Evolutionary conservation across 1,139 yeast genomes (phyloP).

Genomic region (Suhomyces coccinellae): DNA sequence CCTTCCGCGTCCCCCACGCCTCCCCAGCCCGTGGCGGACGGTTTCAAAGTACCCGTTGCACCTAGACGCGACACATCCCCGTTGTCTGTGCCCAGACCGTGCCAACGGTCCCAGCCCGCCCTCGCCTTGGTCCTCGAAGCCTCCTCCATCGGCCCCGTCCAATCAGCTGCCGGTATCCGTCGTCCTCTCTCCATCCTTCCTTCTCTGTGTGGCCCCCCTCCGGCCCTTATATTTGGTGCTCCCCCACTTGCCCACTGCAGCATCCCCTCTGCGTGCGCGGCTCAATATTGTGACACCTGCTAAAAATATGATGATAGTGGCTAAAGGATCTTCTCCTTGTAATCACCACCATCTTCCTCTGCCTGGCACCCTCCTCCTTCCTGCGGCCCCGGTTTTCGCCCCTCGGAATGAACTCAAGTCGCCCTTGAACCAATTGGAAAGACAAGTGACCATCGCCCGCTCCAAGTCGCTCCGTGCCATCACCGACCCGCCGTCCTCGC

Average conservation of each 20-base stretch:
- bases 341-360: conserved; percentile 1
- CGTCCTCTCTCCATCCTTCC: no score
- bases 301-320: conserved; percentile 11
- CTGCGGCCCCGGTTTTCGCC: conserved; percentile 1
- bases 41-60: no score
- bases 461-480: conserved; percentile 11
- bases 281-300: conserved; percentile 7
- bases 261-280: conserved; percentile 5
- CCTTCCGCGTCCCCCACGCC: no score
- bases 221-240: no score
- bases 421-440: conserved; percentile 17
- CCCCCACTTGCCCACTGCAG: background rate
- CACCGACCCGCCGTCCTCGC: conserved; percentile 1
- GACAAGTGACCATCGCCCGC: conserved; percentile 17
- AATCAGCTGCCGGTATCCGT: no score
- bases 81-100: no score
- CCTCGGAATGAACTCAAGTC: conserved; percentile 11
- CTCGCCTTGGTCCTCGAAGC: no score
- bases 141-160: no score
- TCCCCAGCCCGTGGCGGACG: no score
- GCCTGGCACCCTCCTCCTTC: background rate
- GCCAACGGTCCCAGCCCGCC: no score
- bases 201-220: no score
- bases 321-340: conserved; percentile 4
- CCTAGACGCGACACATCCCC: no score